phyloP scores from a whole-genome alignment of 192 early-diverging fungal species.

The Mortierella alpina region DNA sequence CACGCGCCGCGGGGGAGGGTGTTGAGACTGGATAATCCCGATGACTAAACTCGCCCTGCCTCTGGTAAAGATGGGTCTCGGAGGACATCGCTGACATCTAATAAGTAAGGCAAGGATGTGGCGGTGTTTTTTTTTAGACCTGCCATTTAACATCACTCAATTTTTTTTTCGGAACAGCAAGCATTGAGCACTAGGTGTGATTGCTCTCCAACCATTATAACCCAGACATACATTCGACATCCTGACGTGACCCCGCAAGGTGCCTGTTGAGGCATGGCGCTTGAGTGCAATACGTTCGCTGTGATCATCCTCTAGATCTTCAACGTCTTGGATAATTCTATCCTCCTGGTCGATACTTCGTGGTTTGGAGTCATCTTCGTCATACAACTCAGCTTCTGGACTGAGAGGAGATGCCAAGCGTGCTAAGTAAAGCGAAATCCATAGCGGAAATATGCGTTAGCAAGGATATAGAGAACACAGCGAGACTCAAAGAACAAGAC shows the following conservation, averaged over 20 bases:
- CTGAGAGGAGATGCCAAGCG: slow-evolving; percentile 26
- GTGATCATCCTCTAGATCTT: slow-evolving; percentile 36
- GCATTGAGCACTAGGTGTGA: neutral
- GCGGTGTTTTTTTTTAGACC: no score
- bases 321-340: neutral
- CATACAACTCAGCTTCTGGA: slow-evolving; percentile 1
- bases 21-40: slow-evolving; percentile 21
- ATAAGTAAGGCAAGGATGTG: neutral
- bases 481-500: neutral
- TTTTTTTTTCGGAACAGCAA: neutral
- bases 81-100: slow-evolving; percentile 14
- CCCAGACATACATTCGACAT: slow-evolving; percentile 17
- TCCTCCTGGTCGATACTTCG: neutral
- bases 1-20: slow-evolving; percentile 19
- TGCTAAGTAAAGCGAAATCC: neutral
- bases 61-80: slow-evolving; percentile 14
- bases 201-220: neutral
- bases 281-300: slow-evolving; percentile 21
- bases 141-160: no score
- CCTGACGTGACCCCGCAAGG: slow-evolving; percentile 10
- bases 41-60: slow-evolving; percentile 2
- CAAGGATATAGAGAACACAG: neutral
- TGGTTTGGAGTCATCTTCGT: neutral
- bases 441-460: neutral
- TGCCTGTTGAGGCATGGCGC: slow-evolving; percentile 46